Base-by-base conservation (phyloP, 345 rosid genomes). In the Brassica nigra region DNA sequence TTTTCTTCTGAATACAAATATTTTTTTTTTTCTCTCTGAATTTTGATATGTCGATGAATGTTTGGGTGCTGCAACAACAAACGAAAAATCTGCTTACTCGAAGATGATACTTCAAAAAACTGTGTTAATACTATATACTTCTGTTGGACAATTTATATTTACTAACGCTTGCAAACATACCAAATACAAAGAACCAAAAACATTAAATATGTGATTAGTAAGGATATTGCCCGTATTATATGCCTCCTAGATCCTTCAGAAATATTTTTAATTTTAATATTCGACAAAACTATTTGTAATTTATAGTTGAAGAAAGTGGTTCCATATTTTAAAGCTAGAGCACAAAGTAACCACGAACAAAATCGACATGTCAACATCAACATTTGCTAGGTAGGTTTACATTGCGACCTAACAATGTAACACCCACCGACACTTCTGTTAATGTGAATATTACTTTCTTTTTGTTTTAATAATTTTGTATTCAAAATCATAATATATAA, bases 371-470 rank as follows among this genome's bases (percentile, higher is more conserved):
- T 80, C 83, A 20, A 59, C 49, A 80, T 80, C 83, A 69, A 52
- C 9, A 70, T 75, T 9, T 62, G 75, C 10, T 68, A 3, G 42
- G 80, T 76, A 76, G 80, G 73, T 80, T 3, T 37, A 70, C 61
- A 31, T 2, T 70, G 68, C 57, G 76, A 76, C 80, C 80, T 76
- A 78, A 66, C 72, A 66, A 76, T 77, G 20, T 80, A 82, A 68
- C 71, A 82, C 84, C 83, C 90, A 91, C 95, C 96, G 96, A 91
- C 96, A 89, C 75, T 81, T 47, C 75, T 76, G 27, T 18, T 27
- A 42, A 68, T 75, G 54, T 71, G 39, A 76, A 52, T 70, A 28
- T 47, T 33, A 18, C 57, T 75, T 65, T n/a, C 4, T 71, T 55
- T 58, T 8, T 47, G 1, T 39, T 5, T 39, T 39, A 39, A 39